Conservation (phyloP, 371 early-diverging fungal species). For the Enteropsectra breve region DNA sequence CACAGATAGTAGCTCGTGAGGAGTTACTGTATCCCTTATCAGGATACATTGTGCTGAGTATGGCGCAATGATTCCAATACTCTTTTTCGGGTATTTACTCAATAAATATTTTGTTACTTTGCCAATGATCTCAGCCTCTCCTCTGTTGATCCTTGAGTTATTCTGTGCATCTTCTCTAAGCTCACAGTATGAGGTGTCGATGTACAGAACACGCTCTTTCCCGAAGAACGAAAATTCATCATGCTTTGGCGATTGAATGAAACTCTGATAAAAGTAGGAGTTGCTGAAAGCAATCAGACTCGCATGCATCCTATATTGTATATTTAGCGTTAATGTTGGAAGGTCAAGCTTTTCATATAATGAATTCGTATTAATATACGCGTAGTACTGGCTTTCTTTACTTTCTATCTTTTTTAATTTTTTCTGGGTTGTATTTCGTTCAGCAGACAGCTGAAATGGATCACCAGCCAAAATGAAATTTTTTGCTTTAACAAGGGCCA, state of each 20-base stretch:
- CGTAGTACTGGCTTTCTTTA: conserved; percentile 67
- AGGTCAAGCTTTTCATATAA: conserved; percentile 27
- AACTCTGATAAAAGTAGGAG: conserved; percentile 46
- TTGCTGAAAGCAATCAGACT: conserved; percentile 37
- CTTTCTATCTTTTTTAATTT: neutral
- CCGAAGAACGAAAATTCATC: conserved; percentile 2
- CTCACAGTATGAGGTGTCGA: conserved; percentile 33
- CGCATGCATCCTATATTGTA: conserved; percentile 57
- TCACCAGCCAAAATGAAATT: conserved; percentile 85
- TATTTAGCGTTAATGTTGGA: conserved; percentile 39
- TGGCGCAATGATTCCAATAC: conserved; percentile 53
- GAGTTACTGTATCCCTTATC: too few species aligned
- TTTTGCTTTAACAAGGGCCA: conserved; percentile 71
- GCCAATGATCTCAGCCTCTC: conserved; percentile 13
- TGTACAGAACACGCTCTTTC: neutral
- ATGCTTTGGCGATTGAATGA: conserved; percentile 3
- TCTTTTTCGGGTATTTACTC: neutral
- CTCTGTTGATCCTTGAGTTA: conserved; percentile 21
- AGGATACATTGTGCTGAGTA: conserved; percentile 49
- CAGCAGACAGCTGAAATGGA: conserved; percentile 71
- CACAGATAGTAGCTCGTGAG: conserved; percentile 50
- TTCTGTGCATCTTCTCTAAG: conserved; percentile 4
- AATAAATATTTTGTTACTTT: conserved; percentile 20
- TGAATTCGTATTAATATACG: too few species aligned
- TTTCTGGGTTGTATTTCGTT: neutral